phyloP scores from a whole-genome alignment of 129 eudicot genomes.

The Flaveria bidentis region DNA sequence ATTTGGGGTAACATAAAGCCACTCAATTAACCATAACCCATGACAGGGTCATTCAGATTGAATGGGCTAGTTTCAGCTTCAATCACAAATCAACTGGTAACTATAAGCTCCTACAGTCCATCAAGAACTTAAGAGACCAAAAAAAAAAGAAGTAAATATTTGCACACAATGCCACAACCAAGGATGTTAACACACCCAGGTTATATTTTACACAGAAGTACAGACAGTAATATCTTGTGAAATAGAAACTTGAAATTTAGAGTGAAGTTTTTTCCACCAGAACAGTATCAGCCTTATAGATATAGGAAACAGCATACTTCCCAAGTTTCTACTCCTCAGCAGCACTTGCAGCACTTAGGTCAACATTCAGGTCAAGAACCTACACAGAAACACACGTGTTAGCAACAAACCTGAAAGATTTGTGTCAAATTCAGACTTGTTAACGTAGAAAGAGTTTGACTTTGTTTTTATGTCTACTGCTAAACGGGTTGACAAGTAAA shows the following conservation, averaged over 20 bases:
- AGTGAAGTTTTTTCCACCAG: constrained; percentile 31
- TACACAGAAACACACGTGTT: constrained; percentile 29
- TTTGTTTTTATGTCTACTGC: neutral
- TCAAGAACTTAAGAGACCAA: neutral
- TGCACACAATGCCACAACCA: constrained; percentile 22
- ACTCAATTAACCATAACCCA: neutral
- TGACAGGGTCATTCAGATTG: neutral
- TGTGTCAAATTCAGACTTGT: neutral
- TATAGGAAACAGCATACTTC: constrained; percentile 16
- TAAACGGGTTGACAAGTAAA: neutral
- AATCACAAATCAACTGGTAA: neutral
- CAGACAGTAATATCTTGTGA: constrained; percentile 23
- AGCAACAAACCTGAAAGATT: neutral
- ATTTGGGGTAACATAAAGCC: neutral
- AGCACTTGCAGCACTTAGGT: constrained; percentile 92
- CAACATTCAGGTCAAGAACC: constrained; percentile 90
- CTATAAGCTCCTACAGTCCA: constrained; percentile 8
- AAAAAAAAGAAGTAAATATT: neutral
- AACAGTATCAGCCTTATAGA: constrained; percentile 9
- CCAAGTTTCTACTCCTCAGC: constrained; percentile 74
- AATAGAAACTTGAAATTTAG: constrained; percentile 21
- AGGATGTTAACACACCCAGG: constrained; percentile 18
- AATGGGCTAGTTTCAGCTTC: too few species aligned
- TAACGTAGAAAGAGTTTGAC: neutral
- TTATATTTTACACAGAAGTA: constrained; percentile 37